Conservation (phyloP, 768 basidiomycete species). For the Mycena vulgaris region DNA sequence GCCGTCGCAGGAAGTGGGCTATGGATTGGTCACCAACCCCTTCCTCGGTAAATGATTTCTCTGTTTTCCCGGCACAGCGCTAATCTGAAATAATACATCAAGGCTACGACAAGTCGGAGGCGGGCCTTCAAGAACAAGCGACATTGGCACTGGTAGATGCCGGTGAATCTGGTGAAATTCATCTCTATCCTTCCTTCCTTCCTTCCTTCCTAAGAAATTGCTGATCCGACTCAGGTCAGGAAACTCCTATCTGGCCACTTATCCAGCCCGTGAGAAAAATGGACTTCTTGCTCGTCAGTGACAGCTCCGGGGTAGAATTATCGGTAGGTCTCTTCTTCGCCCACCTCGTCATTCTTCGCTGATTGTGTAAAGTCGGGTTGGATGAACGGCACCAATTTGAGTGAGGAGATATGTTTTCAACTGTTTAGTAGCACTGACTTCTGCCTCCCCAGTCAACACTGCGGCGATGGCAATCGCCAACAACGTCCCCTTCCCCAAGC, state of each 20-base stretch:
- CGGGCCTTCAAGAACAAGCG: slow-evolving; percentile 19
- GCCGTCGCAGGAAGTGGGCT: slow-evolving; percentile 16
- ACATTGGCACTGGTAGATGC: slow-evolving; percentile 22
- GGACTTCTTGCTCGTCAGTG: slow-evolving; percentile 24
- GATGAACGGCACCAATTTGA: slow-evolving; percentile 25
- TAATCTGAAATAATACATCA: slow-evolving; percentile 16
- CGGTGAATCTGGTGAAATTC: slow-evolving; percentile 26
- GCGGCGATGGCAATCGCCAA: slow-evolving; percentile 22
- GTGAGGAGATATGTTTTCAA: slow-evolving; percentile 12
- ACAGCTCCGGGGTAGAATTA: background rate
- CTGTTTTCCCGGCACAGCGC: background rate
- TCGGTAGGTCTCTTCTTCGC: slow-evolving; percentile 11
- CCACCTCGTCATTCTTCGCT: slow-evolving; percentile 3
- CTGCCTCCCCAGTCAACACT: slow-evolving; percentile 22
- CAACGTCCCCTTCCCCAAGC: slow-evolving; percentile 24
- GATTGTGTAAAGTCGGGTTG: slow-evolving; percentile 21
- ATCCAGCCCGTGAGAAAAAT: slow-evolving; percentile 23
- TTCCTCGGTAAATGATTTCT: slow-evolving; percentile 23
- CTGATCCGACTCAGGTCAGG: slow-evolving; percentile 9
- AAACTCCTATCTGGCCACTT: slow-evolving; percentile 22
- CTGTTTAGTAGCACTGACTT: background rate
- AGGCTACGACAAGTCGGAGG: slow-evolving; percentile 15
- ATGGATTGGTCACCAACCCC: slow-evolving; percentile 25
- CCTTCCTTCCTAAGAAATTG: too few relatives aligned
- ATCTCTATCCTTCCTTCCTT: background rate